Base-by-base conservation (phyloP, 305 asterid genomes). In the Ajuga reptans region DNA sequence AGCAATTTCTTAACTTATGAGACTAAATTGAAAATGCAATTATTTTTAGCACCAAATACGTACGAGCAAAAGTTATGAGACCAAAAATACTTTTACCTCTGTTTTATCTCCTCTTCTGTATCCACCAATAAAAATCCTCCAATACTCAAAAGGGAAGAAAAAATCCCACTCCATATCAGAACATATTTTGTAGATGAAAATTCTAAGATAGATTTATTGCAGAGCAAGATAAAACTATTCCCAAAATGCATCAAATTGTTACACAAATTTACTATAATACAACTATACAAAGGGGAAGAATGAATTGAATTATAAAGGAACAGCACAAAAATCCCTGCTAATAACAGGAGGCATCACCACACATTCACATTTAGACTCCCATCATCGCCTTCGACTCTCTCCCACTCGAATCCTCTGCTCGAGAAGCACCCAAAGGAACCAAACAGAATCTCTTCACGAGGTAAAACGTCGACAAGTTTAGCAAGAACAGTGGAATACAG, bases 401-500 rank as follows among this genome's bases (percentile, higher is more conserved):
- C 6, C 16, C 56, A 56, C 33, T 41, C 39, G 7, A 21, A 37
- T 10, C 54, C 53, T 52, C 64, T 41, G 27, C 3, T 24, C 5
- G 16, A 52, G 27, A 43, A 68, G 56, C 27, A 36, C 12, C 47
- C 75, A 59, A 21, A 5, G 56, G 56, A 52, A 62, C 37, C 56
- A 37, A 39, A 12, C 55, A 15, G 10, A 15, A 50, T 9, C 36
- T 31, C 16, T 46, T 10, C 1, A 14, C 11, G 17, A 11, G 39
- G 45, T 9, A 6, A 1, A 16, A 50, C 1, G 6, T 33, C 11
- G 39, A 53, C 2, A 60, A 43, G 43, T 24, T 82, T 72, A 93
- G 77, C 97, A 89, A 8, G 95, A 70, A 62, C 97, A 90, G 70
- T 81, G 87, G 66, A 86, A 85, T 3, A 93, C 94, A 0, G 90